phyloP scores from a whole-genome alignment of 2,329 filamentous ascomycete genomes.

The Magnaporthiopsis rhizophila region DNA sequence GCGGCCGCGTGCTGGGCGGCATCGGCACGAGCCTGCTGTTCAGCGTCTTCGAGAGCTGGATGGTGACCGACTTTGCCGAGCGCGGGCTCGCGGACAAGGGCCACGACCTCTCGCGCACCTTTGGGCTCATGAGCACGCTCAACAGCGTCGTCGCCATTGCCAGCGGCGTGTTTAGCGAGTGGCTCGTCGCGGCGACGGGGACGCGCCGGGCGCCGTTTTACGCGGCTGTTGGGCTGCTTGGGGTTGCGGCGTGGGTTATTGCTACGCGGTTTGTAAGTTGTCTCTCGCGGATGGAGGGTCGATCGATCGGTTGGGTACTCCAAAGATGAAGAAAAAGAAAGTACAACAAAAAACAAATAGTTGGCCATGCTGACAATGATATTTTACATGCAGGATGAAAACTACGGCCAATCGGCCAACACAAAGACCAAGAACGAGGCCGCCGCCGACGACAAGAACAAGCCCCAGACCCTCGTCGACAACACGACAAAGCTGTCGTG shows the following conservation, averaged over 20 bases:
- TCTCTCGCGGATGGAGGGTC: too few relatives aligned
- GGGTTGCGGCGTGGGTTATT: slow-evolving; percentile 35
- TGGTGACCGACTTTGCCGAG: slow-evolving; percentile 46
- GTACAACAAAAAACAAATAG: background rate
- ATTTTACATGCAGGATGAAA: slow-evolving; percentile 32
- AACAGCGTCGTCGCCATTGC: slow-evolving; percentile 48
- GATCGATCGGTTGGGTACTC: too few relatives aligned
- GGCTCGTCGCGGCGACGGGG: slow-evolving; percentile 35
- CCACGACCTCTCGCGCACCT: slow-evolving; percentile 37
- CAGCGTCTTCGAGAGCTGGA: slow-evolving; percentile 54
- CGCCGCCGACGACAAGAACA: slow-evolving; percentile 10
- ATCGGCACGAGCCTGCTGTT: slow-evolving; percentile 49
- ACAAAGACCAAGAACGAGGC: slow-evolving; percentile 12
- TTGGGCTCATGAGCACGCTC: slow-evolving; percentile 41
- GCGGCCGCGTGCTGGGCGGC: slow-evolving; percentile 46
- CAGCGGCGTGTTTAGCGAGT: slow-evolving; percentile 43
- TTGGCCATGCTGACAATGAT: background rate
- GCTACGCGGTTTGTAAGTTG: slow-evolving; percentile 36
- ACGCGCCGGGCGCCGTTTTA: slow-evolving; percentile 43
- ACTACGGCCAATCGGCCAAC: slow-evolving; percentile 32
- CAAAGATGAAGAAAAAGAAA: too few relatives aligned
- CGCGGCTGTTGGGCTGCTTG: slow-evolving; percentile 29
- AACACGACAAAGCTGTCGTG: slow-evolving; percentile 12
- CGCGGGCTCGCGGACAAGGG: slow-evolving; percentile 27
- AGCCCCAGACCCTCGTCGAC: slow-evolving; percentile 5